phyloP scores from a whole-genome alignment of 1,139 yeast genomes.

The Arxiozyma heterogenica region DNA sequence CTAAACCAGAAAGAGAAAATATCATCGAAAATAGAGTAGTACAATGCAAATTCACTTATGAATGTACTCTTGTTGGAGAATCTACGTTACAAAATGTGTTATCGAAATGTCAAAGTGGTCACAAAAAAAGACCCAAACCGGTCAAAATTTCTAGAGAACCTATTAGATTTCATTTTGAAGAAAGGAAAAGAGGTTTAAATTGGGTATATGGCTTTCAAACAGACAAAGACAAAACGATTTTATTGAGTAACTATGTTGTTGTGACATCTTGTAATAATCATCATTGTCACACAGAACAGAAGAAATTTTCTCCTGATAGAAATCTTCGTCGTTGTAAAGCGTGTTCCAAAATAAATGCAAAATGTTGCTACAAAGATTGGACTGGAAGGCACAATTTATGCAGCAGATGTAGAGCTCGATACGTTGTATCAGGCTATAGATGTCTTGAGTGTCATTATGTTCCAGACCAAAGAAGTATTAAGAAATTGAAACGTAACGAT shows the following conservation, averaged over 20 bases:
- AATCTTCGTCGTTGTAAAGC: conserved; percentile 19
- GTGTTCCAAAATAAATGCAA: conserved; percentile 20
- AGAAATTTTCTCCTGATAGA: conserved; percentile 10
- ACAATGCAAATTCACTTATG: conserved; percentile 21
- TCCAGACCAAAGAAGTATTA: conserved; percentile 19
- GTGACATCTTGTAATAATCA: conserved; percentile 10
- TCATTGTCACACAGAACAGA: conserved; percentile 17
- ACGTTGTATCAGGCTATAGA: conserved; percentile 20
- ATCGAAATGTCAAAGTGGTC: conserved; percentile 21
- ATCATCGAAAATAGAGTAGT: conserved; percentile 16
- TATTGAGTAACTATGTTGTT: conserved; percentile 20
- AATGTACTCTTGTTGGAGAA: conserved; percentile 19
- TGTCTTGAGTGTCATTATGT: conserved; percentile 21
- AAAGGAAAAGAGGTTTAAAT: conserved; percentile 12
- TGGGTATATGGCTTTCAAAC: conserved; percentile 15
- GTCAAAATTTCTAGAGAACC: conserved; percentile 13
- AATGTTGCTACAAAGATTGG: conserved; percentile 23
- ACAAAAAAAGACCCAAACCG: conserved; percentile 15
- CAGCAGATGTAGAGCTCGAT: conserved; percentile 22
- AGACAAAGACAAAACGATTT: conserved; percentile 9
- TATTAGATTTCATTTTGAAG: conserved; percentile 17
- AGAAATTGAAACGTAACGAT: conserved; percentile 10
- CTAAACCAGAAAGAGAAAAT: conserved; percentile 18
- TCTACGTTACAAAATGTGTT: conserved; percentile 20
- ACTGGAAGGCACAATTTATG: conserved; percentile 19